Percentiles rank a stretch among this genome's conserved stretches.
phyloP scores from a whole-genome alignment of 768 basidiomycete genomes.

The Coprinopsis cinerea region DNA sequence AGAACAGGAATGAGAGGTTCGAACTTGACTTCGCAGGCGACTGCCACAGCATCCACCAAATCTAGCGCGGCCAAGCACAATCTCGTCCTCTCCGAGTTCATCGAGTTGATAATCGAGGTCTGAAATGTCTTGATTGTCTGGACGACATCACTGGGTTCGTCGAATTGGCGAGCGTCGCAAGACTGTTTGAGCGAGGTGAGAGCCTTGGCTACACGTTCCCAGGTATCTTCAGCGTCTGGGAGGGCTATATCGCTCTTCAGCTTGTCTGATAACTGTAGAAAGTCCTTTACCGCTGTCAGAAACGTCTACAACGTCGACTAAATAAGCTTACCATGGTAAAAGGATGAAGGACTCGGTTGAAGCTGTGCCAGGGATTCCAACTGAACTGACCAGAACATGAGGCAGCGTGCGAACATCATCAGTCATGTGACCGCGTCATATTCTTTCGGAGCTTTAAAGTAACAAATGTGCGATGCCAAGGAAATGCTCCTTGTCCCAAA shows the following conservation, averaged over 20 bases:
- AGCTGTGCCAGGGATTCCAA: no score
- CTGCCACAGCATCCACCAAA: slow-evolving; percentile 47
- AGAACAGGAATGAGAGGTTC: slow-evolving; percentile 63
- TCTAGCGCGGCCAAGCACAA: slow-evolving; percentile 66
- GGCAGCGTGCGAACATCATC: neutral
- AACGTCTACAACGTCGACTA: no score
- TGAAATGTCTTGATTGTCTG: slow-evolving; percentile 44
- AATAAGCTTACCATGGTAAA: neutral
- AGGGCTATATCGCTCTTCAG: slow-evolving; percentile 35
- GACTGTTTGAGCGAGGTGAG: slow-evolving; percentile 41
- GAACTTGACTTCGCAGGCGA: slow-evolving; percentile 53
- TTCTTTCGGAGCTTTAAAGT: neutral
- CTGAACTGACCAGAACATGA: no score
- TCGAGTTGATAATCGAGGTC: slow-evolving; percentile 49
- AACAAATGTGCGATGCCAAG: neutral
- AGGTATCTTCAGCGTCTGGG: slow-evolving; percentile 72
- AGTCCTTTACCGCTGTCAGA: no score
- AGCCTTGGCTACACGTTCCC: slow-evolving; percentile 60
- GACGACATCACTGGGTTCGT: slow-evolving; percentile 44
- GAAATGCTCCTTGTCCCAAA: neutral
- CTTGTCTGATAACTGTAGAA: slow-evolving; percentile 27
- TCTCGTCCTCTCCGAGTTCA: slow-evolving; percentile 69
- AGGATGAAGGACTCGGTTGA: no score
- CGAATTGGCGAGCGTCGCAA: slow-evolving; percentile 47
- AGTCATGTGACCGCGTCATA: slow-evolving; percentile 7